phyloP scores from a whole-genome alignment of 2,329 filamentous ascomycete species.

The Ophiocordyceps sinensis region DNA sequence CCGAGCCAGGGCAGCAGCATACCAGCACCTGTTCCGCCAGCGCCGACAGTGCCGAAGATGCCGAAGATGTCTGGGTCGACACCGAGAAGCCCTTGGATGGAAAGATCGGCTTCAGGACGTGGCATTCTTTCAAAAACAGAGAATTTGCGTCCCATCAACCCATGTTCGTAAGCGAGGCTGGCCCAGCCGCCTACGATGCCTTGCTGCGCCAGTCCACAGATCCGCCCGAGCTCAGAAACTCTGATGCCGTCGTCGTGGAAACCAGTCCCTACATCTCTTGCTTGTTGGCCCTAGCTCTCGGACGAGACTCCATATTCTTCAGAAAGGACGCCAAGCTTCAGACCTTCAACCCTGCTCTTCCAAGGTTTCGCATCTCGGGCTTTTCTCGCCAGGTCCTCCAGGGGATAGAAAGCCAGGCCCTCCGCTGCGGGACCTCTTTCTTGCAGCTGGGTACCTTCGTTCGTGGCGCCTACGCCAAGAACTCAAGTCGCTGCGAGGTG shows the following conservation, averaged over 20 bases:
- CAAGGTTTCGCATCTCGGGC: slow-evolving; percentile 37
- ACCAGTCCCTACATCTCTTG: slow-evolving; percentile 36
- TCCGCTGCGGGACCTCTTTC: slow-evolving; percentile 31
- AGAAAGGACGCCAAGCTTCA: slow-evolving; percentile 36
- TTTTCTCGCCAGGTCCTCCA: slow-evolving; percentile 35
- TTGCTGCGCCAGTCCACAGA: slow-evolving; percentile 30
- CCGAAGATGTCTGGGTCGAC: slow-evolving; percentile 30
- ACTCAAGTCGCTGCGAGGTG: slow-evolving; percentile 30
- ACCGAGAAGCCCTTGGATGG: slow-evolving; percentile 16
- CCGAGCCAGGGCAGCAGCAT: neutral
- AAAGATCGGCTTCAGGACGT: slow-evolving; percentile 41
- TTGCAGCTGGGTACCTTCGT: slow-evolving; percentile 32
- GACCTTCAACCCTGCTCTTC: slow-evolving; percentile 35
- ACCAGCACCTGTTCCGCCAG: neutral
- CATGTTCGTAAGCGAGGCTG: slow-evolving; percentile 54
- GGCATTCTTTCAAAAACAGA: slow-evolving; percentile 49
- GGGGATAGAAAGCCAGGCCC: slow-evolving; percentile 30
- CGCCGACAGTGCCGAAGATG: neutral
- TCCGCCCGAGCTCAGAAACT: slow-evolving; percentile 22
- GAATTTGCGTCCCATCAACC: slow-evolving; percentile 22
- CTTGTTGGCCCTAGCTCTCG: slow-evolving; percentile 52
- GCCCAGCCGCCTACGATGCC: slow-evolving; percentile 51
- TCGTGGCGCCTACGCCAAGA: slow-evolving; percentile 27
- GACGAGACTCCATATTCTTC: slow-evolving; percentile 60
- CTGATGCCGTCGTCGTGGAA: slow-evolving; percentile 28